phyloP scores from a whole-genome alignment of 1,284 basidiomycete species.

The Moniliophthora roreri region DNA sequence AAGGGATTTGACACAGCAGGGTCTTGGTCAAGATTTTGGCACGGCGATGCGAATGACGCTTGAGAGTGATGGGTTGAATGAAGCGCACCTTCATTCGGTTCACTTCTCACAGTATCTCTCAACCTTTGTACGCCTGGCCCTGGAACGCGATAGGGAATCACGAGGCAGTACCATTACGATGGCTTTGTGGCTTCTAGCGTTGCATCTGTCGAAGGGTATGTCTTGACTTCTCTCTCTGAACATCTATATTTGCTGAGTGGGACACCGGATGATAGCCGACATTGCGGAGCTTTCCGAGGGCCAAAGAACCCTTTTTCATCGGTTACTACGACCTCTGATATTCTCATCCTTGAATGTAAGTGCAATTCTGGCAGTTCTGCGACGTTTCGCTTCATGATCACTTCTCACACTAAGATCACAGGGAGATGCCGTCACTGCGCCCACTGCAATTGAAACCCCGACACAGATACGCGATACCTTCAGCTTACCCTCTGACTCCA shows the following conservation, averaged over 20 bases:
- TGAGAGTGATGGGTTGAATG: slow-evolving; percentile 46
- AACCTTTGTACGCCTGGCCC: slow-evolving; percentile 15
- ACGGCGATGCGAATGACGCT: slow-evolving; percentile 50
- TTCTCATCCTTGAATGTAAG: slow-evolving; percentile 23
- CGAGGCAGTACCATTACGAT: neutral
- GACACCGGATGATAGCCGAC: neutral
- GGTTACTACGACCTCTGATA: slow-evolving; percentile 7
- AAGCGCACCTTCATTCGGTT: slow-evolving; percentile 36
- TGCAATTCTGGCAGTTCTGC: slow-evolving; percentile 35
- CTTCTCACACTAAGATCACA: neutral
- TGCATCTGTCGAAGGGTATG: neutral
- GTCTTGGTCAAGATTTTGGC: slow-evolving; percentile 45
- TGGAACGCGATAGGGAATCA: slow-evolving; percentile 20
- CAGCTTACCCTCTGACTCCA: slow-evolving; percentile 19
- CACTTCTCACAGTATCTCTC: slow-evolving; percentile 36
- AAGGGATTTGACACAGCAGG: slow-evolving; percentile 28
- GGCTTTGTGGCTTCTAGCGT: neutral
- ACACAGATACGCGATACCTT: slow-evolving; percentile 16
- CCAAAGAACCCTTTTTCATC: neutral
- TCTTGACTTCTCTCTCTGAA: neutral
- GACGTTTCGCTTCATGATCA: slow-evolving; percentile 27
- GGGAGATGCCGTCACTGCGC: neutral
- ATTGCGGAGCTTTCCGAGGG: neutral
- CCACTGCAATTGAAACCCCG: neutral
- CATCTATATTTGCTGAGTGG: neutral